Conservation (phyloP, 1,139 yeast genomes). For the Candida neerlandica region DNA sequence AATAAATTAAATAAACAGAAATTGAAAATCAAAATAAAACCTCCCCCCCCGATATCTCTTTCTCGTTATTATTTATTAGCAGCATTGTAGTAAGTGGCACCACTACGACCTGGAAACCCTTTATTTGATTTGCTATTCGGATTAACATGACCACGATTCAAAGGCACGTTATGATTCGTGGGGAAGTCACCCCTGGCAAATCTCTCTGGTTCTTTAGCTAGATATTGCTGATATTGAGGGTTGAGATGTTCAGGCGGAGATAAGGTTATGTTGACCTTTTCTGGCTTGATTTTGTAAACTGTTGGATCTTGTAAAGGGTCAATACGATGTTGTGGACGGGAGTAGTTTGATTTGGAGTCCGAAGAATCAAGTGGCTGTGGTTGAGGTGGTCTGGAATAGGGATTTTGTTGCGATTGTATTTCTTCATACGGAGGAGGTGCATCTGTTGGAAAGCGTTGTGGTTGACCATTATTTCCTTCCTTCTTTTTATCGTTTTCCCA, state of each 20-base stretch:
- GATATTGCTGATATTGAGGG: constrained; percentile 40
- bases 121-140: constrained; percentile 29
- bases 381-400: constrained; percentile 8
- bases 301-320: constrained; percentile 32
- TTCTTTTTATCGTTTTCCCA: constrained; percentile 8
- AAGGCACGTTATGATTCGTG: constrained; percentile 39
- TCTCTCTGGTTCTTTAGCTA: constrained; percentile 36
- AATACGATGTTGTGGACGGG: not conserved
- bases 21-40: not conserved
- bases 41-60: not conserved
- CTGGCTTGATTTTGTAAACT: constrained; percentile 36
- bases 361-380: not conserved
- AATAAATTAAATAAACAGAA: not conserved
- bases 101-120: constrained; percentile 43
- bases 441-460: constrained; percentile 5
- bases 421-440: constrained; percentile 19
- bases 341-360: not conserved
- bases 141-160: constrained; percentile 30
- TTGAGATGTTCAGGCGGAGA: constrained; percentile 41
- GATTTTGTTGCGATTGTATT: constrained; percentile 12
- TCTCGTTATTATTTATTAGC: constrained; percentile 29
- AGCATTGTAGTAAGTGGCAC: constrained; percentile 43
- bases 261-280: constrained; percentile 37
- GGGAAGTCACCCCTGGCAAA: constrained; percentile 37
- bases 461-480: constrained; percentile 5